These are phyloP conservation scores for Calycina herbarum DNA, from an alignment of 2,329 filamentous ascomycete genomes.

Conservation along the genomic window DNA sequence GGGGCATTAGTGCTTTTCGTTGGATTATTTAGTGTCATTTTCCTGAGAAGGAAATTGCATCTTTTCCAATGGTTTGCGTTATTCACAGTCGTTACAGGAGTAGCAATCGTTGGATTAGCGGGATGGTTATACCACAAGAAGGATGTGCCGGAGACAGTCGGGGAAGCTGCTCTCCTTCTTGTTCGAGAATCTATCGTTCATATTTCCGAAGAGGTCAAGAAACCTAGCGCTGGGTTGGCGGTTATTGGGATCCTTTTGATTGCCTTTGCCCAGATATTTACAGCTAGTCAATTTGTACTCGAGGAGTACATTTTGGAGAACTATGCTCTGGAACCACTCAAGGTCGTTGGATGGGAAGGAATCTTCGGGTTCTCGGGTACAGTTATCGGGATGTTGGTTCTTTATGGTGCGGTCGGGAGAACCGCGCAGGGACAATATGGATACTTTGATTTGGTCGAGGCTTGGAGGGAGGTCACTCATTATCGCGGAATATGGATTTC, in stretches of 20 bases:
- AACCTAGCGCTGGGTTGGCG: conserved; percentile 63
- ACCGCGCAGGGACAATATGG: conserved; percentile 74
- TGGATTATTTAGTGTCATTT: conserved; percentile 89
- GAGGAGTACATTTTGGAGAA: conserved; percentile 90
- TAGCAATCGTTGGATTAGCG: conserved; percentile 85
- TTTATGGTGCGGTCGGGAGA: conserved; percentile 75
- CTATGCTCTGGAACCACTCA: conserved; percentile 72
- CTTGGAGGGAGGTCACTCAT: conserved; percentile 75
- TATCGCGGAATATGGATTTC: conserved; percentile 71
- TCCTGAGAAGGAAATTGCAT: conserved; percentile 75
- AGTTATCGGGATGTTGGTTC: conserved; percentile 71
- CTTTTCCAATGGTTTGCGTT: conserved; percentile 93
- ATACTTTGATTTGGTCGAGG: conserved; percentile 88
- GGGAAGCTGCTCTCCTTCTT: conserved; percentile 40
- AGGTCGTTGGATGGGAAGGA: conserved; percentile 95
- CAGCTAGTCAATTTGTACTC: conserved; percentile 91
- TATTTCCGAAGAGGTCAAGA: conserved; percentile 42
- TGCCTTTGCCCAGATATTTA: conserved; percentile 93
- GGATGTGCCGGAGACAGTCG: conserved; percentile 22
- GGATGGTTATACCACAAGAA: conserved; percentile 76
- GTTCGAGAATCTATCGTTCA: conserved; percentile 45
- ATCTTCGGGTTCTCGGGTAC: conserved; percentile 86
- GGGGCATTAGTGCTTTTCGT: conserved; percentile 95
- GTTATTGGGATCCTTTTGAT: conserved; percentile 86
- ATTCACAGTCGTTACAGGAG: conserved; percentile 81